These are phyloP conservation scores for Backusella circina DNA, from an alignment of 192 early-diverging fungal species.

Conservation along the genomic window DNA sequence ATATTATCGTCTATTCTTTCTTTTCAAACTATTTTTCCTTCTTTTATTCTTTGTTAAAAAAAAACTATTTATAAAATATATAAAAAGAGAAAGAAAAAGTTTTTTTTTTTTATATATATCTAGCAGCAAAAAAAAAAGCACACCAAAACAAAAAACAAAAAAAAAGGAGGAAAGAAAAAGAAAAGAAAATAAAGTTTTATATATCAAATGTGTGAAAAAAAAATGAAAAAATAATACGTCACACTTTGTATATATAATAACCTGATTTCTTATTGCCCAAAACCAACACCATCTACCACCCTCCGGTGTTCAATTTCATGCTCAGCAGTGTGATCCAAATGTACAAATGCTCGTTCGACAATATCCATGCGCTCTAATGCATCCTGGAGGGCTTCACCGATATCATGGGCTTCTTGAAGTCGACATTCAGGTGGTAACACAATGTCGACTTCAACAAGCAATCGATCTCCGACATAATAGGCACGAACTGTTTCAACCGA, in stretches of 20 bases:
- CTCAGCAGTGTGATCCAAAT: conserved; percentile 64
- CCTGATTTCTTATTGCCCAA: conserved; percentile 8
- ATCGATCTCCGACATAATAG: conserved; percentile 64
- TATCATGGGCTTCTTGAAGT: conserved; percentile 69
- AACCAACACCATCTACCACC: conserved; percentile 14
- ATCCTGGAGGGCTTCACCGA: conserved; percentile 71
- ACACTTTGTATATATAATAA: neutral
- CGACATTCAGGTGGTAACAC: conserved; percentile 67
- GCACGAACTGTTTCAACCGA: conserved; percentile 56
- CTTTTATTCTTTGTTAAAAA: neutral
- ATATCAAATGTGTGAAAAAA: neutral
- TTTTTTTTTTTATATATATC: too few species aligned
- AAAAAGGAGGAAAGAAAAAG: neutral
- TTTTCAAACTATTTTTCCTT: neutral
- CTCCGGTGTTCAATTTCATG: conserved; percentile 46
- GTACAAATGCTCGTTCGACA: conserved; percentile 82
- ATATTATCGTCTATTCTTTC: conserved; percentile 14
- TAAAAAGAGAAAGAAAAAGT: neutral
- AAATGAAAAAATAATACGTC: too few species aligned
- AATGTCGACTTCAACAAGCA: conserved; percentile 78
- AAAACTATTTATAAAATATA: neutral
- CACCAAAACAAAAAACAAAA: neutral
- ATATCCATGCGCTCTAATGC: conserved; percentile 63
- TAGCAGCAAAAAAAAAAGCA: neutral
- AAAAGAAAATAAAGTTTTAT: too few species aligned